These are phyloP conservation scores for Cyphellophora attinorum DNA, from an alignment of 2,329 filamentous ascomycete species.

Conservation along the genomic window DNA sequence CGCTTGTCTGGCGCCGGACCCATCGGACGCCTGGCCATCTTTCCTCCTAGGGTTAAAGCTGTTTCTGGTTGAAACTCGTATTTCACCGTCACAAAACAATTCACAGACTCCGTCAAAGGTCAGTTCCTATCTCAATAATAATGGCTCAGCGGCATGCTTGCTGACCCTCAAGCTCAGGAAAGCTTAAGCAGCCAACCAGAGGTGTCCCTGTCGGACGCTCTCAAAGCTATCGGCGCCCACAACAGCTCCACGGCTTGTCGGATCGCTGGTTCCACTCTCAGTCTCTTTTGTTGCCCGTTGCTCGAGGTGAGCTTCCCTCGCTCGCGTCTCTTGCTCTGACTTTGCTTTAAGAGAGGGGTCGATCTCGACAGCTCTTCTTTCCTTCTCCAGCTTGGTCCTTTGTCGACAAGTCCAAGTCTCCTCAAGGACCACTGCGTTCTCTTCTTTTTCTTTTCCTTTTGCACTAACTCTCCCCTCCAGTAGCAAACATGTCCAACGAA, in stretches of 20 bases:
- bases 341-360: slow-evolving; percentile 21
- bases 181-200: slow-evolving; percentile 22
- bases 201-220: slow-evolving; percentile 11
- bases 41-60: too few species aligned
- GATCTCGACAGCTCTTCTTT: slow-evolving; percentile 12
- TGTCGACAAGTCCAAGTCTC: slow-evolving; percentile 8
- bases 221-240: slow-evolving; percentile 16
- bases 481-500: slow-evolving; percentile 18
- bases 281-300: too few species aligned
- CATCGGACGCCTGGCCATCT: too few species aligned
- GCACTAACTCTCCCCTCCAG: slow-evolving; percentile 19
- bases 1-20: too few species aligned
- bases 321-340: slow-evolving; percentile 13
- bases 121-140: slow-evolving; percentile 13
- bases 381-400: slow-evolving; percentile 20
- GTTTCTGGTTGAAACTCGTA: neutral
- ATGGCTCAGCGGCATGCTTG: slow-evolving; percentile 21
- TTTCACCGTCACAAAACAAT: slow-evolving; percentile 1
- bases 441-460: slow-evolving; percentile 15
- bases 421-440: slow-evolving; percentile 6
- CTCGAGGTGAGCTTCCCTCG: slow-evolving; percentile 16
- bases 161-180: slow-evolving; percentile 19
- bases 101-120: too few species aligned
- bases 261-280: slow-evolving; percentile 19
- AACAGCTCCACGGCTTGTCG: slow-evolving; percentile 19